Evolutionary conservation across 305 asterid species (phyloP), one percentile per base, ranked within the genome.

Genomic region (Fraxinus dipetala): DNA sequence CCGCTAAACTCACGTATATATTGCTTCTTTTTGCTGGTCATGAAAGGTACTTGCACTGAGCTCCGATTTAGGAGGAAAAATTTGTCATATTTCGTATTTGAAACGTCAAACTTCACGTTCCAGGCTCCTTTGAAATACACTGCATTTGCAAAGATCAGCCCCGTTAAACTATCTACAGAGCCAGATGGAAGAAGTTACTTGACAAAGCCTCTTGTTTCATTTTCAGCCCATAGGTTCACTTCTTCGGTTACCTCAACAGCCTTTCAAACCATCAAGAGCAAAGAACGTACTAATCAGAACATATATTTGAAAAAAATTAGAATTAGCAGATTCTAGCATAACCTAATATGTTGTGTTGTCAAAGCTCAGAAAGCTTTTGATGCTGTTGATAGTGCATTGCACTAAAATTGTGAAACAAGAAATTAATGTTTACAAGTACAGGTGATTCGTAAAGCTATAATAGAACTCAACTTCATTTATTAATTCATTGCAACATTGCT

Each of bases 141-240:
- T 0, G 54, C 51, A 10, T 72, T 80, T 13, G 73, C 35, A 13
- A 48, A 40, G 13, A 72, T 72, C 13, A 80, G 70, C 83, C 35
- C 8, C 31, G 73, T 79, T 13, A 5, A 0, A 2, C 3, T 10
- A 32, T 40, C 11, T 8, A 79, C 51, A 13, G 48, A 40, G 2
- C 2, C 59, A 73, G 16, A 18, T 54, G 70, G 70, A 70, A 79
- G 82, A 43, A 79, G 70, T 32, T 87, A 84, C 59, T 81, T 83
- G 81, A 87, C 76, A 30, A 87, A 88, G 35, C 92, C 90, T 13
- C 70, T 75, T 16, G 91, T 89, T 79, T 80, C 81, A 26, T 69
- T 87, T 43, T 85, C 87, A 16, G 83, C 90, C 92, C 91, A 89
- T 48, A 67, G 76, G 79, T 89, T 87, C 43, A 89, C 89, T 78